phyloP scores from a whole-genome alignment of 2,329 filamentous ascomycete genomes.

The Nigrospora osmanthi region DNA sequence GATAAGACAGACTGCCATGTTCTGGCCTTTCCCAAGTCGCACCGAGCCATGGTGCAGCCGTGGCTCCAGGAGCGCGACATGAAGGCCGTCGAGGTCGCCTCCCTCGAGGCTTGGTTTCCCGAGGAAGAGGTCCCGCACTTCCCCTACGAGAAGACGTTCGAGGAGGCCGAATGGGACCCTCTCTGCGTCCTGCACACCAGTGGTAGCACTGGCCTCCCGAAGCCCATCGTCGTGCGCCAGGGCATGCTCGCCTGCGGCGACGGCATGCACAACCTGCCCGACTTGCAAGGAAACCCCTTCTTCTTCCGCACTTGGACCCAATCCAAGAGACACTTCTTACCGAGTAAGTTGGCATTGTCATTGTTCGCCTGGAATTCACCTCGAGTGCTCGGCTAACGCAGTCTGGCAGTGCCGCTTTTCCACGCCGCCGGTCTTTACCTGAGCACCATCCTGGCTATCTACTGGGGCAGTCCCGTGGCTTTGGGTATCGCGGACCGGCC shows the following conservation, averaged over 20 bases:
- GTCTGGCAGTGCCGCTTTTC: slow-evolving; percentile 25
- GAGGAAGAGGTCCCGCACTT: slow-evolving; percentile 23
- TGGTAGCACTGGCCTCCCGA: slow-evolving; percentile 37
- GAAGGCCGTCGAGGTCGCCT: slow-evolving; percentile 24
- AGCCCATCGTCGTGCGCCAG: slow-evolving; percentile 31
- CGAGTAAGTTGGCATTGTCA: slow-evolving; percentile 4
- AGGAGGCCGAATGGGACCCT: slow-evolving; percentile 33
- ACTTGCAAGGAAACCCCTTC: slow-evolving; percentile 7
- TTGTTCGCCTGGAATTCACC: background rate
- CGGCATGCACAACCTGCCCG: slow-evolving; percentile 12
- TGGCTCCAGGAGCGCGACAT: slow-evolving; percentile 29
- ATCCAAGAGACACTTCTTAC: background rate
- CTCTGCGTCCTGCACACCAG: slow-evolving; percentile 34
- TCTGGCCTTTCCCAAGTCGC: slow-evolving; percentile 24
- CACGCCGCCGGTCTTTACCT: slow-evolving; percentile 26
- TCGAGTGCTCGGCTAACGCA: background rate
- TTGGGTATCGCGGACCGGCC: slow-evolving; percentile 24
- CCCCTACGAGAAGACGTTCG: slow-evolving; percentile 31
- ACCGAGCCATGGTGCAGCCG: slow-evolving; percentile 22
- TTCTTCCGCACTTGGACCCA: background rate
- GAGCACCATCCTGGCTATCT: slow-evolving; percentile 17
- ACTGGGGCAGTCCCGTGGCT: slow-evolving; percentile 17
- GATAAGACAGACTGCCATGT: slow-evolving; percentile 31
- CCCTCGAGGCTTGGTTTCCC: slow-evolving; percentile 26
- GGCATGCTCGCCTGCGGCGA: slow-evolving; percentile 25